These are phyloP conservation scores for Tricholoma furcatifolium DNA, from an alignment of 768 basidiomycete genomes.

Conservation along the genomic window DNA sequence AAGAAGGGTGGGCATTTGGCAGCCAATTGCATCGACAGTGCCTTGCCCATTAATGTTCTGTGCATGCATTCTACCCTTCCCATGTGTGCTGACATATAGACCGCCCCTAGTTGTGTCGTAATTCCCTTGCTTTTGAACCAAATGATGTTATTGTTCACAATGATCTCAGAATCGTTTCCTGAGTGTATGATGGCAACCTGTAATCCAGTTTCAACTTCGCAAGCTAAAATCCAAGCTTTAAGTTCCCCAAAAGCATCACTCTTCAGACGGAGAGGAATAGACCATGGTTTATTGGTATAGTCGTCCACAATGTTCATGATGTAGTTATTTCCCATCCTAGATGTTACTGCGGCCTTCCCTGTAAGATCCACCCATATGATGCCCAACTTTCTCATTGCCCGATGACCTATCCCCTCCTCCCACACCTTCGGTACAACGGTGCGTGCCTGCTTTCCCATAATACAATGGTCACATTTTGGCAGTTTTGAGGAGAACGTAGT, in stretches of 20 bases:
- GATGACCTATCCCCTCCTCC: conserved; percentile 20
- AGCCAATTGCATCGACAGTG: conserved; percentile 23
- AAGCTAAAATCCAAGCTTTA: conserved; percentile 26
- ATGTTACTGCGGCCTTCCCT: too few species aligned
- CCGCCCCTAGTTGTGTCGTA: conserved; percentile 16
- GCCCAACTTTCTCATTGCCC: conserved; percentile 25
- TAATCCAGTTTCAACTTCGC: conserved; percentile 19
- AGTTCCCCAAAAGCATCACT: too few species aligned
- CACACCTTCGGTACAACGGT: too few species aligned
- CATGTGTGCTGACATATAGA: conserved; percentile 32
- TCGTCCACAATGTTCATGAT: too few species aligned
- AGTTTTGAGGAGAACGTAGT: too few species aligned
- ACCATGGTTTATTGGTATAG: too few species aligned
- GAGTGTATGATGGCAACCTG: conserved; percentile 12
- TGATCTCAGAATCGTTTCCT: conserved; percentile 24
- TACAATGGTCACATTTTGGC: too few species aligned
- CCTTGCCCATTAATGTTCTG: too few species aligned
- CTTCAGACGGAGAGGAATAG: too few species aligned
- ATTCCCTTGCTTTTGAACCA: conserved; percentile 18
- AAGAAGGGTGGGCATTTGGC: conserved; percentile 18
- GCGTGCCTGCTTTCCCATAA: too few species aligned
- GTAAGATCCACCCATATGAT: conserved; percentile 32
- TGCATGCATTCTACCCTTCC: conserved; percentile 31
- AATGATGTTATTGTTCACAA: neutral
- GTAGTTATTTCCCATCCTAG: too few species aligned